Evolutionary conservation across 148 eudicot species (phyloP).

Genomic region (Bassia scoparia): DNA sequence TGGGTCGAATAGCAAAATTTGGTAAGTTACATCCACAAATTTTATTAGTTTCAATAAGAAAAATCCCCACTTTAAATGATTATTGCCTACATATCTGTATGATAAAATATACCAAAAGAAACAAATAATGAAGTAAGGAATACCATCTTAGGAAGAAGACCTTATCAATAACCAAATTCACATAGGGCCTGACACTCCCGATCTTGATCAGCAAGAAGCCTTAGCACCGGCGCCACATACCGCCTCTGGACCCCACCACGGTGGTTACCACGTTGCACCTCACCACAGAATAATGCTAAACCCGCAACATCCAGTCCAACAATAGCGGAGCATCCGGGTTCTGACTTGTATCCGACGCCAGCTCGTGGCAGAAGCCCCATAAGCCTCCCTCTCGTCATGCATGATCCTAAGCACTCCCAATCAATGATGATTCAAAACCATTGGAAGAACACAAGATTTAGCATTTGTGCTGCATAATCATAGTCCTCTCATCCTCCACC

Average conservation of each 20-base stretch:
- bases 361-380: constrained; percentile 2
- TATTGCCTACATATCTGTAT: no score
- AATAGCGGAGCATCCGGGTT: constrained; percentile 21
- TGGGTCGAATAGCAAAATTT: no score
- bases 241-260: constrained; percentile 18
- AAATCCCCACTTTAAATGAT: no score
- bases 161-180: constrained; percentile 11
- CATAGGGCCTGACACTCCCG: constrained; percentile 25
- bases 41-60: no score
- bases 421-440: constrained; percentile 23
- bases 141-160: constrained; percentile 24
- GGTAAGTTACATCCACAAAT: no score
- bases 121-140: no score
- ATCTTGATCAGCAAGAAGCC: constrained; percentile 20
- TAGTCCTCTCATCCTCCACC: constrained; percentile 8
- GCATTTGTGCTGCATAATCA: constrained; percentile 17
- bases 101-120: no score
- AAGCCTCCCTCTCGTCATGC: background rate
- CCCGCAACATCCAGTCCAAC: constrained; percentile 26
- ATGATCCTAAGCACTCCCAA: constrained; percentile 21
- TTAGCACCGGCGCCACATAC: constrained; percentile 16
- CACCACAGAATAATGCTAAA: constrained; percentile 18
- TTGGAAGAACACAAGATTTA: constrained; percentile 20
- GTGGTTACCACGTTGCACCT: background rate
- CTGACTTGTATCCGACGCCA: constrained; percentile 6